Conservation (phyloP, 345 rosid species). For the Reutealis trisperma region DNA sequence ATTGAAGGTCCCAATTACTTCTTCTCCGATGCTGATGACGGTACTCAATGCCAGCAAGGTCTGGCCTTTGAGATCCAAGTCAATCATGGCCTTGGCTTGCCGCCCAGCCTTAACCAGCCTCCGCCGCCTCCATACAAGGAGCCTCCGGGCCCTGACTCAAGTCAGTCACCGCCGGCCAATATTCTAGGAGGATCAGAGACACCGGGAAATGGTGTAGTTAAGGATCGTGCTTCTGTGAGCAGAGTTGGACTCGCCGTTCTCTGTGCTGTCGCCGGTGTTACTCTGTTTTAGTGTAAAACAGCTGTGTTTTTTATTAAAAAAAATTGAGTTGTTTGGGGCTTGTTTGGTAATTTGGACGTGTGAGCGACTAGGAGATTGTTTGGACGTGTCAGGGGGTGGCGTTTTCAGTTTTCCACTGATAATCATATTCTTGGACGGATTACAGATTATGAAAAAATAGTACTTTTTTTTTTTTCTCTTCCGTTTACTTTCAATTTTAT, state of each 20-base stretch:
- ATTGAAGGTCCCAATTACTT: slow-evolving; percentile 49
- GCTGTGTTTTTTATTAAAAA: too few relatives aligned
- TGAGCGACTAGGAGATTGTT: neutral
- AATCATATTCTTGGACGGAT: neutral
- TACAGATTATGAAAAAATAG: too few relatives aligned
- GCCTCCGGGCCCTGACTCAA: slow-evolving; percentile 43
- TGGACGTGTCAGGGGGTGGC: neutral
- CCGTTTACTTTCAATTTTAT: too few relatives aligned
- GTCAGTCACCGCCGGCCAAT: slow-evolving; percentile 39
- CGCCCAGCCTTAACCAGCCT: slow-evolving; percentile 67
- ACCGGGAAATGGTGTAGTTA: slow-evolving; percentile 23
- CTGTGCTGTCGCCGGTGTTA: slow-evolving; percentile 1
- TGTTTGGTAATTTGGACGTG: too few relatives aligned
- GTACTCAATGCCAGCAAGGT: slow-evolving; percentile 54
- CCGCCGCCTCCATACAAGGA: slow-evolving; percentile 61
- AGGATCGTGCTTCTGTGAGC: neutral
- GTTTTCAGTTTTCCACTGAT: neutral
- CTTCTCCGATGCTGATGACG: slow-evolving; percentile 58
- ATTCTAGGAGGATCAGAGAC: slow-evolving; percentile 27
- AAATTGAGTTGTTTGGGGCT: too few relatives aligned
- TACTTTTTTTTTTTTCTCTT: neutral
- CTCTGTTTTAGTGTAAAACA: neutral
- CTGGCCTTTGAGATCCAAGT: slow-evolving; percentile 61
- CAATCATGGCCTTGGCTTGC: slow-evolving; percentile 57
- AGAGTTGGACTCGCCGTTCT: slow-evolving; percentile 20